Base-by-base conservation (phyloP, 108 stramenopile genomes). In the Cyclostephanos invisitatus region DNA sequence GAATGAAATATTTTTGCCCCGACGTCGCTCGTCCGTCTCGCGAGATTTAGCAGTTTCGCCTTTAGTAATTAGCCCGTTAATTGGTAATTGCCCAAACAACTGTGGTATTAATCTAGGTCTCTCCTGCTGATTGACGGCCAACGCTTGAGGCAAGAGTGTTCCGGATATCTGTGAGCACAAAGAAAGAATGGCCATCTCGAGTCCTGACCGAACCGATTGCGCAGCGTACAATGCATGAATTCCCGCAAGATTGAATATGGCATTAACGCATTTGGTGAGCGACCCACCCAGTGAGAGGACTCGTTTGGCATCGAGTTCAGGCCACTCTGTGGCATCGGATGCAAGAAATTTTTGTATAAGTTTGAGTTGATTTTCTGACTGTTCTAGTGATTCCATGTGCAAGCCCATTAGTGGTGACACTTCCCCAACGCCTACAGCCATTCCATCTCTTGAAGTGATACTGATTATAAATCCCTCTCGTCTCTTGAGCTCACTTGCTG, bases 121-220 rank as follows among this genome's bases (percentile, higher is more conserved):
- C 5, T 54, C 37, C 25, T 46, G 28, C 2, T 76, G 67, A 36
- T 78, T 64, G 35, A 56, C 51, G 25, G 76, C 55, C 27, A 92
- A 28, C 10, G 91, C 85, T 67, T 85, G 81, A 57, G 81, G 86
- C 25, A 93, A 59, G 25, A 87, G 88, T 3, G 48, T 62, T 70
- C 81, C 74, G 17, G 65, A 57, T 25, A 78, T 36, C 46, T 88
- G 89, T 28, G 89, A 83, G 22, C 88, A 73, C 21, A 93, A 47
- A 53, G 88, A 87, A 25, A 91, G 69, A 35, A 94, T 38, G n/a
- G 90, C 89, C 90, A 91, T 94, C 75, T 95, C 94, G 21, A 95
- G 40, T 1, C 91, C 91, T 48, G 89, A 78, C 18, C 83, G 72
- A 44, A 95, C 89, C 71, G 88, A 86, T 49, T 68, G 49, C 6